Base-by-base conservation (phyloP, 495 filamentous ascomycete species). In the Cenococcum geophilum region DNA sequence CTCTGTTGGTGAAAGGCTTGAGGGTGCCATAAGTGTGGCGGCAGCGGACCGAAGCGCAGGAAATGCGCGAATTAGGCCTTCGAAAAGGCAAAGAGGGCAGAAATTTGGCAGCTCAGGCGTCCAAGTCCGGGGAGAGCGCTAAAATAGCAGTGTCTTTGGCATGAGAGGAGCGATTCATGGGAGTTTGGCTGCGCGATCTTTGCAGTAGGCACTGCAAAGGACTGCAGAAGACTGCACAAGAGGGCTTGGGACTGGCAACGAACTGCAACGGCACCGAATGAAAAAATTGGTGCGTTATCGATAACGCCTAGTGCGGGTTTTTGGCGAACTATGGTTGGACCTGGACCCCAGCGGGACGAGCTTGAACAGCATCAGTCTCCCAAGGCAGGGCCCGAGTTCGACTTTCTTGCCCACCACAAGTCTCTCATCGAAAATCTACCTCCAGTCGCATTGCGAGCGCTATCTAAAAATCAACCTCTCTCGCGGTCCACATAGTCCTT, bases 1-100 rank as follows among this genome's bases (percentile, higher is more conserved):
- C 62, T 73, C 70, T 53, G 83, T 82, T 34, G 68, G 61, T 43
- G 70, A 51, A 18, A 64, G 50, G 9, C 20, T 23, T 11, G 72
- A 48, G 42, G 78, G 77, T 58, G 82, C 81, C 79, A 89, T 92
- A 57, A 73, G 76, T 40, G 74, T 64, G 62, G 75, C 71, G 37
- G 74, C 77, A 14, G 40, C 40, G 40, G 14, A 18, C 3, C 18
- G 11, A 45, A 45, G 40, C 4, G 40, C 40, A 14, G 40, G 10
- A 36, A 14, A 12, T 23, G 55, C 32, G 42, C 27, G 18, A n/a
- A 14, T 47, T 37, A n/a, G 2, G 43, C 2, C 16, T 22, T 48
- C 16, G n/a, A 18, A 9, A n/a, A 22, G 43, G 43, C 3, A 48
- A 1, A 48, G 27, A 3, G 27, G 27, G 27, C 27, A 32, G 40